phyloP scores from a whole-genome alignment of 2,329 filamentous ascomycete genomes.

The Colletotrichum limetticola region DNA sequence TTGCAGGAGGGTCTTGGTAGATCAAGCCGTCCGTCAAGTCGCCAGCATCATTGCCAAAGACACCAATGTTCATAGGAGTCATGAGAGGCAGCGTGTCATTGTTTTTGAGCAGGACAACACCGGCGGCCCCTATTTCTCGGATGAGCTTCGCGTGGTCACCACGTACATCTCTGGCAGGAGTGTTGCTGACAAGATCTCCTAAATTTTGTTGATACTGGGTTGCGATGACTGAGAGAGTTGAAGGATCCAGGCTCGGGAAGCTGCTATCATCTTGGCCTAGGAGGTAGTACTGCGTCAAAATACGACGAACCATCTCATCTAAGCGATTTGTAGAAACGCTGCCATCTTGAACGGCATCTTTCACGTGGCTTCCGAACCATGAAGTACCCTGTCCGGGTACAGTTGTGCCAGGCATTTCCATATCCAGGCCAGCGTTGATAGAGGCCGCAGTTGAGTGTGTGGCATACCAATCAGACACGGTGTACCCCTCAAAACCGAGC shows the following conservation, averaged over 20 bases:
- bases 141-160: constrained; percentile 65
- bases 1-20: constrained; percentile 34
- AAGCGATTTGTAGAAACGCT: constrained; percentile 68
- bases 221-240: constrained; percentile 14
- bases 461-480: constrained; percentile 76
- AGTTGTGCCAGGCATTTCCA: constrained; percentile 78
- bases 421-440: constrained; percentile 78
- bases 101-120: constrained; percentile 80
- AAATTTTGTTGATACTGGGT: neutral
- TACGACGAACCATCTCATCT: constrained; percentile 74
- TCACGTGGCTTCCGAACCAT: constrained; percentile 67
- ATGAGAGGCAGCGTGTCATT: constrained; percentile 68
- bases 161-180: constrained; percentile 55
- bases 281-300: constrained; percentile 72
- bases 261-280: constrained; percentile 58
- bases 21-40: neutral
- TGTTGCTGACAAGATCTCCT: constrained; percentile 31
- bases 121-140: constrained; percentile 59
- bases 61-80: constrained; percentile 51
- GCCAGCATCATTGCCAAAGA: constrained; percentile 38
- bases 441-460: constrained; percentile 77
- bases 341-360: constrained; percentile 67
- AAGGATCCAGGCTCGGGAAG: constrained; percentile 53
- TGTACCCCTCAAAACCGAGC: constrained; percentile 75
- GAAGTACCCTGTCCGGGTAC: constrained; percentile 49